Evolutionary conservation across 768 basidiomycete species (phyloP), one percentile per base, ranked within the genome.

Genomic region (Strobilomyces echinocephalus): DNA sequence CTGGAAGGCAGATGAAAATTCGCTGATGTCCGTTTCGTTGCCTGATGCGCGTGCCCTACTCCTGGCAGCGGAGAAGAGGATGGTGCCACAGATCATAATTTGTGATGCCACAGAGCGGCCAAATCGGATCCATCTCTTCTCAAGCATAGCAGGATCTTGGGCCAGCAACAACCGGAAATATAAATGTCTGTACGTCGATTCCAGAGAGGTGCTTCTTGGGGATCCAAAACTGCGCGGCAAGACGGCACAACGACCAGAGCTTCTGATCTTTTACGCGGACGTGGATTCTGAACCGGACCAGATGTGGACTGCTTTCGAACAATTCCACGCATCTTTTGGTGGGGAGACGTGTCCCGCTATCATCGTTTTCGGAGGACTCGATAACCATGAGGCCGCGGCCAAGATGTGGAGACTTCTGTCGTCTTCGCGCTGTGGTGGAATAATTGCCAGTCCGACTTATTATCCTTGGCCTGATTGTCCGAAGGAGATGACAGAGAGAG

Each of bases 1-100:
- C 26, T 72, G 70, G 69, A 61, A 21, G 26, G 60, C 46, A n/a
- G 49, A 62, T 21, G 60, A 59, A 51, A 55, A 56, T 6, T 47
- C 31, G 16, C 43, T 65, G 49, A 39, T 59, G 20, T 54, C 63
- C 9, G 50, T 53, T 30, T 57, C 65, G 28, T 47, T 63, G 5
- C 60, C 58, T n/a, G 63, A 67, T 8, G 63, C 54, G 18, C 57
- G 53, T 35, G 49, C 58, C 39, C 45, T 67, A 7, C 53, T 51
- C 20, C 55, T 24, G 16, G n/a, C 56, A 18, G 36, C 46, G 14
- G 60, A 57, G 35, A 60, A 55, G 53, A 52, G 35, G 45, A 31
- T 30, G 26, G 12, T 40, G 9, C 58, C 65, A 16, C 21, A 58
- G 0, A 58, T 66, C 41, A 20, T 53, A 47, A 56, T 60, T 15